Conservation (phyloP, 2,329 filamentous ascomycete genomes). For the Trichoderma arundinaceum region DNA sequence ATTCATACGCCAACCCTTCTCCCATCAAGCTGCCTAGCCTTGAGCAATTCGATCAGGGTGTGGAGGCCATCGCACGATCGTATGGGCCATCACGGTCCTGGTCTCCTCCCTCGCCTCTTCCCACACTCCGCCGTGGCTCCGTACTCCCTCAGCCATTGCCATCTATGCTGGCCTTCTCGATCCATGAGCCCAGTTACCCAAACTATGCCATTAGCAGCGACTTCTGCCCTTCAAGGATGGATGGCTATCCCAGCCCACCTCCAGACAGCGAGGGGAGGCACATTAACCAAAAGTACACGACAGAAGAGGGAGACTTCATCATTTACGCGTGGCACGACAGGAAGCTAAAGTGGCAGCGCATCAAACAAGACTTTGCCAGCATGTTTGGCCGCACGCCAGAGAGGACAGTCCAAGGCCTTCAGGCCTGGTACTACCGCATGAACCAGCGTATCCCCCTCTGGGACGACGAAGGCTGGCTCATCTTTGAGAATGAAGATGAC, state of each 20-base stretch:
- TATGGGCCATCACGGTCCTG: conserved; percentile 41
- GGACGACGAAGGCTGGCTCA: conserved; percentile 49
- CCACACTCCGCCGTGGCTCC: conserved; percentile 36
- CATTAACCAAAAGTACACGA: conserved; percentile 53
- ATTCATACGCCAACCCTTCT: conserved; percentile 30
- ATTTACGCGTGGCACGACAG: conserved; percentile 53
- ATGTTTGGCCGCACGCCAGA: conserved; percentile 48
- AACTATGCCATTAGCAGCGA: conserved; percentile 37
- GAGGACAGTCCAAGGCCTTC: conserved; percentile 49
- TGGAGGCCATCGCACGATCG: conserved; percentile 45
- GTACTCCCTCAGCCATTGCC: conserved; percentile 38
- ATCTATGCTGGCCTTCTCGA: conserved; percentile 35
- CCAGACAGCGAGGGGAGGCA: conserved; percentile 47
- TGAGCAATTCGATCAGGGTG: conserved; percentile 47
- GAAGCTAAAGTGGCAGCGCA: conserved; percentile 51
- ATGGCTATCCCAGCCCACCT: conserved; percentile 46
- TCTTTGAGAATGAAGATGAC: conserved; percentile 49
- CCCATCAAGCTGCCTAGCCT: conserved; percentile 45
- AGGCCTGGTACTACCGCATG: conserved; percentile 53
- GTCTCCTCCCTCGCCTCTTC: conserved; percentile 41
- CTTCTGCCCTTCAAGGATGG: conserved; percentile 36
- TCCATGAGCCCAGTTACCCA: conserved; percentile 33
- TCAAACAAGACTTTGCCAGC: conserved; percentile 48
- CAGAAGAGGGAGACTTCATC: conserved; percentile 52
- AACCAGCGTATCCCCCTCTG: conserved; percentile 50